These are phyloP conservation scores for Thielaviopsis cerberus DNA, from an alignment of 2,329 filamentous ascomycete genomes.

Conservation along the genomic window DNA sequence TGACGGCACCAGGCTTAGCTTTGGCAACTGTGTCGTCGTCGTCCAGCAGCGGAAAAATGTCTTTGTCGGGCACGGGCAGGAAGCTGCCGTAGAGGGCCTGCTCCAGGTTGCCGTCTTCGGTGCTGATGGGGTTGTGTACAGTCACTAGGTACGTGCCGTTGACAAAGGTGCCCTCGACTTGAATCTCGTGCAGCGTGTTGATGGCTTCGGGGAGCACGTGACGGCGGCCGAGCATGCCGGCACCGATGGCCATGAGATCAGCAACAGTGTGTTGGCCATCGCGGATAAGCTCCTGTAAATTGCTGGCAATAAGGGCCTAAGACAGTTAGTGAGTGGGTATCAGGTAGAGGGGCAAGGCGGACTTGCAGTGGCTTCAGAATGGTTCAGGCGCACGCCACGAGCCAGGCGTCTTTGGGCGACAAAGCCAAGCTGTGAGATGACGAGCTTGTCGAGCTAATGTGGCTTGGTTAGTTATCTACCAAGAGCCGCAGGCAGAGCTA, in stretches of 20 bases:
- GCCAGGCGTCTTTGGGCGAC: constrained; percentile 78
- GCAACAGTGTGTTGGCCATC: constrained; percentile 86
- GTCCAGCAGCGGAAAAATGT: constrained; percentile 47
- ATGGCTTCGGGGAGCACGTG: constrained; percentile 76
- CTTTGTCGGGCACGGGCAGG: constrained; percentile 54
- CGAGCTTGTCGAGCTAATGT: constrained; percentile 77
- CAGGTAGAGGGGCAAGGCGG: neutral
- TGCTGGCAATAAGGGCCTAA: constrained; percentile 65
- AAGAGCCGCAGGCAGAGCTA: neutral
- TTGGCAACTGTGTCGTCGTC: constrained; percentile 25
- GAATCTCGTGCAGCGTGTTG: constrained; percentile 61
- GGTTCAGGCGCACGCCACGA: constrained; percentile 73
- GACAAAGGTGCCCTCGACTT: constrained; percentile 86
- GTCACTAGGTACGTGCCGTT: constrained; percentile 87
- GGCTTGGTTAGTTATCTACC: constrained; percentile 11
- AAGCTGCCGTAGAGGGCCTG: constrained; percentile 83
- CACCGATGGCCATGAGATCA: constrained; percentile 80
- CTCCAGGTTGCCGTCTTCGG: constrained; percentile 71
- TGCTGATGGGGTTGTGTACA: constrained; percentile 73
- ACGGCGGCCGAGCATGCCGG: constrained; percentile 80
- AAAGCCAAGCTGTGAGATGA: constrained; percentile 72
- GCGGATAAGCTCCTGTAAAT: constrained; percentile 88
- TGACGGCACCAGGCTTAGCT: constrained; percentile 61
- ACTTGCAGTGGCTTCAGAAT: constrained; percentile 64
- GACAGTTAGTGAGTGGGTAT: neutral